Evolutionary conservation across 306 rosid genomes (phyloP).

Genomic region (Prunus mongolica): DNA sequence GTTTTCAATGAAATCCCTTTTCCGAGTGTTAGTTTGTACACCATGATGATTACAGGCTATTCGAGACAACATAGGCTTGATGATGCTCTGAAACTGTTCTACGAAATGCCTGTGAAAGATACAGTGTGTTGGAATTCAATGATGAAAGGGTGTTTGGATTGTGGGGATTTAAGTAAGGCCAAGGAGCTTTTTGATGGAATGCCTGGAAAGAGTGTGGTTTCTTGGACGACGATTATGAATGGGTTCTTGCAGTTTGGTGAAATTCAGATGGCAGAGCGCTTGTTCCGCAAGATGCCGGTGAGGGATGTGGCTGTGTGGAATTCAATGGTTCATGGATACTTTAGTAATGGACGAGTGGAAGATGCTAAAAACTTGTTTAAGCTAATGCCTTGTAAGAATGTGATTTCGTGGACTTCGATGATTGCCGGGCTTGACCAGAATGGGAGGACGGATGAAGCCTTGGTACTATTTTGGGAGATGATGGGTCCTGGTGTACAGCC

Average conservation of each 20-base stretch:
- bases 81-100: slow-evolving; percentile 53
- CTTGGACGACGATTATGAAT: slow-evolving; percentile 69
- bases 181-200: slow-evolving; percentile 54
- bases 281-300: slow-evolving; percentile 58
- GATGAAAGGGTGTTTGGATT: slow-evolving; percentile 57
- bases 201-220: slow-evolving; percentile 52
- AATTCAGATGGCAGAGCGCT: slow-evolving; percentile 50
- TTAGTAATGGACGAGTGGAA: slow-evolving; percentile 51
- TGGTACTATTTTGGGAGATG: slow-evolving; percentile 54
- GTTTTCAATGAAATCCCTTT: slow-evolving; percentile 42
- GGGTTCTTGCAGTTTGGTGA: slow-evolving; percentile 57
- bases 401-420: slow-evolving; percentile 76
- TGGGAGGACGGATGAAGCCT: slow-evolving; percentile 60
- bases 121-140: slow-evolving; percentile 67
- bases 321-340: slow-evolving; percentile 75
- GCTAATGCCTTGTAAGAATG: slow-evolving; percentile 53
- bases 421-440: slow-evolving; percentile 68
- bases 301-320: slow-evolving; percentile 77
- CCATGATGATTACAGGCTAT: neutral
- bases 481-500: slow-evolving; percentile 31
- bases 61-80: neutral
- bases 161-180: slow-evolving; percentile 56
- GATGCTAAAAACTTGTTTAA: slow-evolving; percentile 57
- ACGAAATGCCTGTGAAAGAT: slow-evolving; percentile 55
- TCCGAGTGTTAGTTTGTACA: slow-evolving; percentile 39